phyloP scores from a whole-genome alignment of 805 yeast genomes.

The Torulaspora gathmanii region DNA sequence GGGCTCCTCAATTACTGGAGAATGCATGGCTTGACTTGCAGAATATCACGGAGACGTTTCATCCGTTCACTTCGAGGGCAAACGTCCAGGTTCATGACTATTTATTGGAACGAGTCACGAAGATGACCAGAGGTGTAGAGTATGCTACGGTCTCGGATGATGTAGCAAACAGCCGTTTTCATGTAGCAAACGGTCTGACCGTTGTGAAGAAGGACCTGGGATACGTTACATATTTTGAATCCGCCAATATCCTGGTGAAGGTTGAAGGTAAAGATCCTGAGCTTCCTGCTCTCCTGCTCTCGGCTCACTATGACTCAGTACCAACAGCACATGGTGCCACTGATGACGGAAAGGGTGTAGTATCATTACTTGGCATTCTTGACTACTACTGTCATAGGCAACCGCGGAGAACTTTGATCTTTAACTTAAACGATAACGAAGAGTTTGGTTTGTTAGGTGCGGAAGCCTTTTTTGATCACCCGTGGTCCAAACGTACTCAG shows the following conservation, averaged over 20 bases:
- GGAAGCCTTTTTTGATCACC: slow-evolving; percentile 61
- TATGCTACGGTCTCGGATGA: slow-evolving; percentile 39
- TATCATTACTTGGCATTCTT: slow-evolving; percentile 68
- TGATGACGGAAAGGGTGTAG: slow-evolving; percentile 89
- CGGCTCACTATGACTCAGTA: slow-evolving; percentile 88
- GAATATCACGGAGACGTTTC: slow-evolving; percentile 57
- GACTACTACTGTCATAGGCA: slow-evolving; percentile 44
- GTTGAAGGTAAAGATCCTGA: slow-evolving; percentile 56
- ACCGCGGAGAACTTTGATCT: slow-evolving; percentile 67
- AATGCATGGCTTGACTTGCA: slow-evolving; percentile 70
- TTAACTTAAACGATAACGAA: slow-evolving; percentile 86
- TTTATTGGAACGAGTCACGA: slow-evolving; percentile 42
- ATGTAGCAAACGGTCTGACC: slow-evolving; percentile 48
- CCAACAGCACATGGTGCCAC: slow-evolving; percentile 85
- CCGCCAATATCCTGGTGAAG: slow-evolving; percentile 74
- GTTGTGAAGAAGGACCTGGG: slow-evolving; percentile 43
- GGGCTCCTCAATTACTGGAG: slow-evolving; percentile 35
- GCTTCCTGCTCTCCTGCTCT: slow-evolving; percentile 64
- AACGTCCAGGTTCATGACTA: slow-evolving; percentile 75
- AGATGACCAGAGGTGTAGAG: slow-evolving; percentile 29
- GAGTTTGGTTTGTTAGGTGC: slow-evolving; percentile 88
- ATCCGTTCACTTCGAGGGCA: slow-evolving; percentile 73
- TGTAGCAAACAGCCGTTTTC: slow-evolving; percentile 36
- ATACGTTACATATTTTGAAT: slow-evolving; percentile 69
- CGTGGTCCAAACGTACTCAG: slow-evolving; percentile 58